Evolutionary conservation across 176 grass and related monocot species (phyloP).

Genomic region (Phoenix roebelenii): DNA sequence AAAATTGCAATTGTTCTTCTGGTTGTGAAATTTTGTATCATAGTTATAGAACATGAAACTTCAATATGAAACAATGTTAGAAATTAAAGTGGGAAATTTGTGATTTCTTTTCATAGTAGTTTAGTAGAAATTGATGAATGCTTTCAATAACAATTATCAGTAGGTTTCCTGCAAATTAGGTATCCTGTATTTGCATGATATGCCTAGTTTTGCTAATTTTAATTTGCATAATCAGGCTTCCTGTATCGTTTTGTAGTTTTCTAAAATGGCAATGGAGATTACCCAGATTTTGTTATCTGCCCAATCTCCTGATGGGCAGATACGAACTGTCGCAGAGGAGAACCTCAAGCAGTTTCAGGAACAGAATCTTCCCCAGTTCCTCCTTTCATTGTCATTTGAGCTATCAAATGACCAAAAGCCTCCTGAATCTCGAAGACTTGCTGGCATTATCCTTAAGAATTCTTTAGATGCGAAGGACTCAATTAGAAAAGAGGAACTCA

Average conservation of each 20-base stretch:
- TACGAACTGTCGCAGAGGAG: constrained; percentile 48
- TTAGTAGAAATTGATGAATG: too few species aligned
- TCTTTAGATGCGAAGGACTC: constrained; percentile 69
- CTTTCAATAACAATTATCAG: too few species aligned
- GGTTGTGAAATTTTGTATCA: too few species aligned
- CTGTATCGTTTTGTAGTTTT: constrained; percentile 7
- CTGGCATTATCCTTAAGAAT: constrained; percentile 82
- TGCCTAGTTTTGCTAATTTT: too few species aligned
- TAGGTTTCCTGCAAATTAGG: too few species aligned
- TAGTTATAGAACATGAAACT: too few species aligned
- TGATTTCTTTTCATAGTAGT: neutral
- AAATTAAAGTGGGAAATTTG: too few species aligned
- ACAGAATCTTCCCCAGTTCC: constrained; percentile 75
- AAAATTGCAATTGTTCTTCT: too few species aligned
- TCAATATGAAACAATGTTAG: too few species aligned
- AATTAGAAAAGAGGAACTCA: constrained; percentile 47
- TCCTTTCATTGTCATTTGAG: constrained; percentile 66
- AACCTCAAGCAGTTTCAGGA: constrained; percentile 85
- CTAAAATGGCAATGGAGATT: constrained; percentile 53
- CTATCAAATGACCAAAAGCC: constrained; percentile 58
- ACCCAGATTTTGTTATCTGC: constrained; percentile 60
- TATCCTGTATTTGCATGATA: too few species aligned
- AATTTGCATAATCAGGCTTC: too few species aligned
- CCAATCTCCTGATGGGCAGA: constrained; percentile 61
- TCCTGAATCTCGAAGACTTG: constrained; percentile 70